These are phyloP conservation scores for Mucor saturninus DNA, from an alignment of 371 early-diverging fungal species.

Conservation along the genomic window DNA sequence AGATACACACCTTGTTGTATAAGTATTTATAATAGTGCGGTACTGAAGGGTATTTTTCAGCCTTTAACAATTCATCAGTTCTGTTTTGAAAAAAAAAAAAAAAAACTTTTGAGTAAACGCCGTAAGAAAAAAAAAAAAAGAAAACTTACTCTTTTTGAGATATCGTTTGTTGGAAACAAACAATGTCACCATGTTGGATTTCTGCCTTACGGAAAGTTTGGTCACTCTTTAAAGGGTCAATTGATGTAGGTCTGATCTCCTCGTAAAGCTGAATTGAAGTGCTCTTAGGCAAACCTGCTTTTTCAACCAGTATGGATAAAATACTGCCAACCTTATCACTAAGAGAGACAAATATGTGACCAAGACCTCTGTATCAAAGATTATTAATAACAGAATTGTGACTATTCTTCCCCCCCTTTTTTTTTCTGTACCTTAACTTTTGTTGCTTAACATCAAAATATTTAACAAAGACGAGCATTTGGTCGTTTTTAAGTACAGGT, in stretches of 20 bases:
- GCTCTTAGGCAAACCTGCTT: slow-evolving; percentile 23
- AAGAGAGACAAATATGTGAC: slow-evolving; percentile 65
- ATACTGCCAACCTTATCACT: slow-evolving; percentile 70
- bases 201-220: slow-evolving; percentile 71
- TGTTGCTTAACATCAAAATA: slow-evolving; percentile 77
- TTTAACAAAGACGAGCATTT: slow-evolving; percentile 77
- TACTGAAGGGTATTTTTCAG: slow-evolving; percentile 47
- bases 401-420: too few species aligned
- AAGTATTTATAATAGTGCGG: slow-evolving; percentile 74
- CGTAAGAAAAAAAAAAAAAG: not conserved
- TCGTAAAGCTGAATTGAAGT: slow-evolving; percentile 30
- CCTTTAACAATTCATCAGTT: slow-evolving; percentile 18
- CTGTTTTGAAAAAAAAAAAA: slow-evolving; percentile 10
- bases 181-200: slow-evolving; percentile 86
- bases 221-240: slow-evolving; percentile 69
- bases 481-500: slow-evolving; percentile 40
- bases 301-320: slow-evolving; percentile 42
- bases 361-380: slow-evolving; percentile 54
- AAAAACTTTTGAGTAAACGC: not conserved
- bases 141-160: slow-evolving; percentile 62
- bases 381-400: not conserved
- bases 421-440: slow-evolving; percentile 58
- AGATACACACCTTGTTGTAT: slow-evolving; percentile 63
- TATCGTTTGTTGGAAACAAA: slow-evolving; percentile 75
- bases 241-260: slow-evolving; percentile 84